Evolutionary conservation across 2,329 filamentous ascomycete species (phyloP), one percentile per base, ranked within the genome.

Genomic region (Biscogniauxia sp.): DNA sequence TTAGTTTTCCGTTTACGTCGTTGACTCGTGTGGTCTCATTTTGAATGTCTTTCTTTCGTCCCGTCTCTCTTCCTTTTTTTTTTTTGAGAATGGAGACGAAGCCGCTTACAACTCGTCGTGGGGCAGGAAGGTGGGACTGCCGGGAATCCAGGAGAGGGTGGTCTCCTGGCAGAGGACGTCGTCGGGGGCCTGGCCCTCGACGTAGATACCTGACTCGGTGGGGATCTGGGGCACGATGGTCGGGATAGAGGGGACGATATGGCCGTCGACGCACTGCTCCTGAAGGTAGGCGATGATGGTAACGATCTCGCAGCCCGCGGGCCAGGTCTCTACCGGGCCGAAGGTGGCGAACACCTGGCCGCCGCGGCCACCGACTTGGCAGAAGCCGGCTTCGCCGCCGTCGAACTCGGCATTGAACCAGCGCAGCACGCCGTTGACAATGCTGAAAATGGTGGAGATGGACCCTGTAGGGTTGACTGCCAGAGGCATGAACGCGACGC

Each of bases 381-480:
- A 74, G 64, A 70, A 74, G 5, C 63, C 61, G 2, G 72, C 69
- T 37, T 63, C 52, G 20, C 68, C 69, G 15, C 58, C 56, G 51
- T 55, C 54, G 58, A 74, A 74, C 5, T 53, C 58, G 5, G 20
- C 49, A 56, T 73, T 69, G 58, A 57, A 65, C 72, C 72, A 74
- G 56, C 68, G 60, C 20, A 74, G 61, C n/a, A 59, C 7, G 19
- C 63, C 63, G 26, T 66, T 55, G 37, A 66, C 54, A 3, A 66
- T 58, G 20, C 59, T 64, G 59, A 68, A 69, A 8, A 60, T 67
- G 15, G 49, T 59, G 26, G 60, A 57, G 41, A 66, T 60, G 17
- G 59, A 2, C 17, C 61, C 58, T 3, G 25, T 11, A 3, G 62
- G 60, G 4, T 20, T n/a, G 13, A 62, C 60, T 3, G 20, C 20